Evolutionary conservation across 208 protist genomes (phyloP), one percentile per base, ranked within the genome.

Genomic region (Leishmania arabica): DNA sequence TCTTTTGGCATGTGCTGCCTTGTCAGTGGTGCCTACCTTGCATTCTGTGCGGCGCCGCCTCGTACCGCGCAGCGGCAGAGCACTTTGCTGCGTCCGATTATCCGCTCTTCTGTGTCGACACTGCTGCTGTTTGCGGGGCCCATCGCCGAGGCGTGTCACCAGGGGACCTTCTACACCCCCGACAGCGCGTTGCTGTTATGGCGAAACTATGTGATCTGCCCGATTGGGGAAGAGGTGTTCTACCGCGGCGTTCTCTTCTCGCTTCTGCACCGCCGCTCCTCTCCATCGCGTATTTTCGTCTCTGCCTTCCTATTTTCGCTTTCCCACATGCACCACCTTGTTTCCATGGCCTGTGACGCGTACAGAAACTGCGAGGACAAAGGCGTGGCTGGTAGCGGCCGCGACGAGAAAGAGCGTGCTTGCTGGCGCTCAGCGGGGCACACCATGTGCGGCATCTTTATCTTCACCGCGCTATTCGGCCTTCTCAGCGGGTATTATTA

Each of bases 191-290:
- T 80, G 51, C 54, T 89, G 34, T 54, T 70, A 40, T 89, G 90
- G 70, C 76, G 93, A 13, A 86, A 92, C 73, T 65, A 91, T 54
- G 31, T 96, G 7, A 51, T 96, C 3, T 91, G 89, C 54, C 93
- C 93, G 11, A 73, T 94, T 31, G 91, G 90, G 1, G 92, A 97
- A 73, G 92, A 97, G 76, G 37, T 94, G 0, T 94, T 97, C 66
- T 97, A 93, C 78, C 87, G 94, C 15, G 94, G 86, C 17, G 80
- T 95, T 13, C 85, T 95, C 34, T 86, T 95, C 37, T 51, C 90
- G 1, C 51, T 95, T 4, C 62, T 97, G 42, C 60, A 78, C 5
- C 27, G n/a, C 3, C 85, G 88, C 17, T 80, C 82, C 31, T 47
- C 58, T n/a, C 40, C 24, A 31, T 68, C 37, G 21, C 83, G 86